Evolutionary conservation across 1,284 basidiomycete genomes (phyloP), one percentile per base, ranked within the genome.

Genomic region (Coniophora puteana): DNA sequence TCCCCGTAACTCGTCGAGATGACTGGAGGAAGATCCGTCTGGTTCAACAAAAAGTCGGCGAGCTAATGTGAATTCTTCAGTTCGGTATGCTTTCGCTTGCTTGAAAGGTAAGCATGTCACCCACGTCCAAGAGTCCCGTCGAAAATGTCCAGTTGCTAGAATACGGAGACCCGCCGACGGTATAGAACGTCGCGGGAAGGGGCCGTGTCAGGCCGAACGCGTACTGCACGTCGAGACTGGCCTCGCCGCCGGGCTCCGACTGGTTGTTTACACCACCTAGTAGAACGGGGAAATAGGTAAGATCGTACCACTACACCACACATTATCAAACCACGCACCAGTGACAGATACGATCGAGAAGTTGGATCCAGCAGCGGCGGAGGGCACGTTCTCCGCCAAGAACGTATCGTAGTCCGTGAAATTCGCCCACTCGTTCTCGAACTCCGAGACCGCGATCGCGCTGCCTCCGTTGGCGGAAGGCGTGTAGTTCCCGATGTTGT

Each of bases 1-100:
- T 85, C 82, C 16, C 73, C 80, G 51, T 85, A 86, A 48, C 75
- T 78, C 2, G 79, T 82, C 18, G 78, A 77, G 43, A 83, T 75
- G 5, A 71, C 69, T 43, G 68, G 67, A 6, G 81, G 80, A 11
- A 38, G 5, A 8, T 6, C 16, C n/a, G 42, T n/a, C 36, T 36
- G 59, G 35, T 52, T 34, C 8, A 69, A 53, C 42, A 80, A 56
- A 48, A 71, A 80, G 50, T 78, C 70, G 7, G 85, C 59, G 77
- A 80, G 82, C 62, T 76, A 53, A 14, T 39, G 53, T 51, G 50
- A 27, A 60, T 13, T 56, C 21, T 30, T 6, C 29, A 31, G 29
- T 6, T 8, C 14, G 8, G 20, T 18, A 27, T 27, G n/a, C 14
- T 14, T 7, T n/a, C n/a, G n/a, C 8, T 14, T 37, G 14, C 27